A percentile compares a stretch with the other conserved stretches of the same genome.
Evolutionary conservation across 345 rosid species (phyloP).

Genomic region (Fremontodendron californicum): DNA sequence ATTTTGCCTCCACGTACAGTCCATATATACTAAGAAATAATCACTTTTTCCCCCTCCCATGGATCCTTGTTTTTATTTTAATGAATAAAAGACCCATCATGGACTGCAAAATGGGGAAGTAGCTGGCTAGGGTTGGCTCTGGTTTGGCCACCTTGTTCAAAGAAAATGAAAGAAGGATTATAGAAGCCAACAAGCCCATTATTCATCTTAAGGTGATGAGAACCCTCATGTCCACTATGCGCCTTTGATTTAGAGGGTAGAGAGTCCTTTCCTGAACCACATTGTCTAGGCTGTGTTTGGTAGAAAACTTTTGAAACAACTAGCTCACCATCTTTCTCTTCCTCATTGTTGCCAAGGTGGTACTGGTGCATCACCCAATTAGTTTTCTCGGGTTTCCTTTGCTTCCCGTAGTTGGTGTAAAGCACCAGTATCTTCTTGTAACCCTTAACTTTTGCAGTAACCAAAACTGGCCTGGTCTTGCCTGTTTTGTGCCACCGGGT

Average conservation of each 20-base stretch:
- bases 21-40: not conserved
- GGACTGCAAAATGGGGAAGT: constrained; percentile 54
- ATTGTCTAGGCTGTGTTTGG: no score
- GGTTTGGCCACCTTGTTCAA: constrained; percentile 54
- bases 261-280: constrained; percentile 46
- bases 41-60: not conserved
- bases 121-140: constrained; percentile 43
- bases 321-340: no score
- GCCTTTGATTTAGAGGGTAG: constrained; percentile 33
- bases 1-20: not conserved
- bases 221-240: constrained; percentile 26
- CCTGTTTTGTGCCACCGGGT: constrained; percentile 98
- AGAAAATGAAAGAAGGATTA: constrained; percentile 54
- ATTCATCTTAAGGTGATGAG: constrained; percentile 25
- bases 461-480: constrained; percentile 73
- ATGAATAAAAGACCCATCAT: constrained; percentile 60
- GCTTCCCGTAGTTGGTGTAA: constrained; percentile 93
- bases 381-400: constrained; percentile 85
- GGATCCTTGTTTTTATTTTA: constrained; percentile 17
- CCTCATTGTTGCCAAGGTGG: no score
- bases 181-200: constrained; percentile 43
- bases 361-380: no score
- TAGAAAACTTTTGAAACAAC: no score
- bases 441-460: constrained; percentile 58
- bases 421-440: constrained; percentile 91